phyloP scores from a whole-genome alignment of 352 stramenopile species.

The Globisporangium recalcitrans region DNA sequence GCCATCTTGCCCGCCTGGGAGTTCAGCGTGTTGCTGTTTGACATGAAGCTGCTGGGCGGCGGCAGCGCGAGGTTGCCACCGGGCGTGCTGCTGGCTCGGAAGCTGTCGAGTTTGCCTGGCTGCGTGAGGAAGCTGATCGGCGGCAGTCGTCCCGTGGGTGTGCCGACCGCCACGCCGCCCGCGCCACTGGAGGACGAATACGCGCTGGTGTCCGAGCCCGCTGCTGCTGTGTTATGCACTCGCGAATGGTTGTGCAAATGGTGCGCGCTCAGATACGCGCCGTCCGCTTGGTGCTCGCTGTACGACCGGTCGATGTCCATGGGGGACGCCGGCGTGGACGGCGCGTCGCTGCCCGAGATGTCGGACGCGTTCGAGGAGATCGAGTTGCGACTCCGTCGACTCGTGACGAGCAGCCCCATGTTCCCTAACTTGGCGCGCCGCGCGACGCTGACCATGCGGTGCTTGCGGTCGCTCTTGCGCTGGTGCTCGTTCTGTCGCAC shows the following conservation, averaged over 20 bases:
- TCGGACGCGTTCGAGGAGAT: conserved; percentile 28
- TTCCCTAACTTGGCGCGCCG: conserved; percentile 66
- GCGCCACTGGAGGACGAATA: neutral
- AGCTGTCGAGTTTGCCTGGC: conserved; percentile 59
- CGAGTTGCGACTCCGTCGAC: conserved; percentile 18
- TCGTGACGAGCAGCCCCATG: conserved; percentile 38
- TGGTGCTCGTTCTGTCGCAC: conserved; percentile 82
- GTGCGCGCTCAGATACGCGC: conserved; percentile 8
- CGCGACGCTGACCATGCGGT: conserved; percentile 73
- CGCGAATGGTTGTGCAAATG: conserved; percentile 13
- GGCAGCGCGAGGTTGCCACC: conserved; percentile 23
- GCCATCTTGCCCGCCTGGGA: conserved; percentile 50
- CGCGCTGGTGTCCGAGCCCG: neutral
- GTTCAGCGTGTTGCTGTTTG: conserved; percentile 24
- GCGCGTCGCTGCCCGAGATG: conserved; percentile 21
- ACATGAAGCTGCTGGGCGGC: conserved; percentile 50
- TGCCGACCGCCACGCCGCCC: conserved; percentile 7
- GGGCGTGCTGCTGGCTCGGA: conserved; percentile 37
- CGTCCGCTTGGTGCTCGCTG: conserved; percentile 10
- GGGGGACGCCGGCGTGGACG: conserved; percentile 29
- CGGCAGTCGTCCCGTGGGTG: conserved; percentile 40
- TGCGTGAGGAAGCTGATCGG: conserved; percentile 76
- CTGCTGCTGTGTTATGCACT: conserved; percentile 11
- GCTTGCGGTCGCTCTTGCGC: conserved; percentile 86
- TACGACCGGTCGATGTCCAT: conserved; percentile 24